These are phyloP conservation scores for Saturnispora silvae DNA, from an alignment of 805 yeast species.

Conservation along the genomic window DNA sequence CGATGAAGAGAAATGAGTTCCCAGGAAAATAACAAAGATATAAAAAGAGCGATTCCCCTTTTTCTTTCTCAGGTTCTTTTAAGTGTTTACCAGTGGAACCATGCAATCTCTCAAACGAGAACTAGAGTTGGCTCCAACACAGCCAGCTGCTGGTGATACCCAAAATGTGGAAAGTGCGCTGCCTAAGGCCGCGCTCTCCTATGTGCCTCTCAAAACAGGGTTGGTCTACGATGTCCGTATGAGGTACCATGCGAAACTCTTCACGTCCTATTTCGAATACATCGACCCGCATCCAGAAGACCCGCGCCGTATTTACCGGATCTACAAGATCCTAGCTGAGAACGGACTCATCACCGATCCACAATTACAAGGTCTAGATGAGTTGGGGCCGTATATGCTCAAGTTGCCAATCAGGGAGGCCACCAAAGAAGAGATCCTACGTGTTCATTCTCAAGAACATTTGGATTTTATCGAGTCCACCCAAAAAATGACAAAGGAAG, in stretches of 20 bases:
- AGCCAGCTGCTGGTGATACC: too few relatives aligned
- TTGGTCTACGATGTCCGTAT: constrained; percentile 92
- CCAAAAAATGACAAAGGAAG: constrained; percentile 64
- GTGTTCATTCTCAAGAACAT: constrained; percentile 79
- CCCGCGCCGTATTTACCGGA: constrained; percentile 89
- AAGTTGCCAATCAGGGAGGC: constrained; percentile 91
- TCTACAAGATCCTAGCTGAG: constrained; percentile 87
- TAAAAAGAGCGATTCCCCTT: too few relatives aligned
- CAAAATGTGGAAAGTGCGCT: not conserved
- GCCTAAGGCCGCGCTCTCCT: constrained; percentile 57
- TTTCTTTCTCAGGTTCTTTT: too few relatives aligned
- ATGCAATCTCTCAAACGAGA: too few relatives aligned
- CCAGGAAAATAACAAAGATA: too few relatives aligned
- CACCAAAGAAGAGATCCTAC: constrained; percentile 67
- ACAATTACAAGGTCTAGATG: constrained; percentile 55
- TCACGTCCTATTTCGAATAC: constrained; percentile 84
- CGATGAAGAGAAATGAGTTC: too few relatives aligned
- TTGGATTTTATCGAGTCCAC: constrained; percentile 67
- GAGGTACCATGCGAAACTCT: constrained; percentile 94
- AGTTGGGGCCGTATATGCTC: constrained; percentile 77
- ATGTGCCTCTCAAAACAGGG: constrained; percentile 78
- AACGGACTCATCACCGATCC: constrained; percentile 83
- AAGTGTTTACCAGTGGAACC: too few relatives aligned
- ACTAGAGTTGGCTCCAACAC: too few relatives aligned
- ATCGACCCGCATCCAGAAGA: constrained; percentile 99